These are phyloP conservation scores for Grosmannia penicillata DNA, from an alignment of 2,329 filamentous ascomycete species.

Conservation along the genomic window DNA sequence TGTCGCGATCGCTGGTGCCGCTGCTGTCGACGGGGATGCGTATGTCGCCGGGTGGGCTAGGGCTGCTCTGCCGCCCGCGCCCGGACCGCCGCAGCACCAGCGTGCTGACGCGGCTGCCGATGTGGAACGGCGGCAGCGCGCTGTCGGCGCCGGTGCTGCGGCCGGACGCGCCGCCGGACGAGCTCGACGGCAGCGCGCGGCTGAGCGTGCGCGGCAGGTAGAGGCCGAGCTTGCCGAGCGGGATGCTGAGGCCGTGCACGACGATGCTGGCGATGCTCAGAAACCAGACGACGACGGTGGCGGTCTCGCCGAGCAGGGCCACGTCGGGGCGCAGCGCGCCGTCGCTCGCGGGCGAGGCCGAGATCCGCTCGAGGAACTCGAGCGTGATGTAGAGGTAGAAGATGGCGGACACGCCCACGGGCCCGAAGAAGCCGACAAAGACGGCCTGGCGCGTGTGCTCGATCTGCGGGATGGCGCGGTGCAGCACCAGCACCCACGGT, in stretches of 20 bases:
- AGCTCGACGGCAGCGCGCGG: constrained; percentile 18
- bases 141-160: neutral
- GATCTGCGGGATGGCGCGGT: constrained; percentile 67
- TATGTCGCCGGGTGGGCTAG: too few species aligned
- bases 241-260: constrained; percentile 71
- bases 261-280: constrained; percentile 70
- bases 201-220: constrained; percentile 52
- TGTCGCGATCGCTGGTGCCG: constrained; percentile 7
- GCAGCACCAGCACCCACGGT: constrained; percentile 60
- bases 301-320: constrained; percentile 45
- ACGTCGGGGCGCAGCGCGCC: constrained; percentile 50
- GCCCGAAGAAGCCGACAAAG: constrained; percentile 87
- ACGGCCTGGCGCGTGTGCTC: constrained; percentile 58
- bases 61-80: neutral
- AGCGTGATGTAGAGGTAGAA: constrained; percentile 77
- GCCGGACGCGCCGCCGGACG: neutral
- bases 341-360: constrained; percentile 49
- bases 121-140: constrained; percentile 10
- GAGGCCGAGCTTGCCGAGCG: constrained; percentile 51
- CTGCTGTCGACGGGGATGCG: too few species aligned
- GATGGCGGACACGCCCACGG: constrained; percentile 80
- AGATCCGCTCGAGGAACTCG: constrained; percentile 51
- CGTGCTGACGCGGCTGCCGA: constrained; percentile 17
- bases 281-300: constrained; percentile 73
- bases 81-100: constrained; percentile 11